Evolutionary conservation across 106 monocot genomes (phyloP).

Genomic region (Posidonia australis): DNA sequence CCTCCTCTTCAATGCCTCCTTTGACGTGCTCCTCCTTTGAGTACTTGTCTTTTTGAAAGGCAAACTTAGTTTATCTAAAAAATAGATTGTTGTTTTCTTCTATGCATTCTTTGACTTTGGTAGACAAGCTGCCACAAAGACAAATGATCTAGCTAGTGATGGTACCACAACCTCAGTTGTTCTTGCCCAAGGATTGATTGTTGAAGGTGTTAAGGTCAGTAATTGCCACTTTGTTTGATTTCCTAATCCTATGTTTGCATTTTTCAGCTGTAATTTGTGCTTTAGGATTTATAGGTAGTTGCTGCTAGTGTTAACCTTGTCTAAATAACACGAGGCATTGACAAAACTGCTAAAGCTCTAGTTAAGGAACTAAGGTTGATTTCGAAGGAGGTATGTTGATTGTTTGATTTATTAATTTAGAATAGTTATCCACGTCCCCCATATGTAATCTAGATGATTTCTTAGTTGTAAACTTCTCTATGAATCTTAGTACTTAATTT

Average conservation of each 20-base stretch:
- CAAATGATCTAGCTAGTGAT: constrained; percentile 95
- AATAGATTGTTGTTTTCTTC: no score
- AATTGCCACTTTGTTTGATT: background rate
- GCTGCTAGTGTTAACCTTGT: constrained; percentile 38
- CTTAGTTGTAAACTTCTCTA: no score
- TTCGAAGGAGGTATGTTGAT: constrained; percentile 41
- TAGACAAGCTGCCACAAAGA: constrained; percentile 95
- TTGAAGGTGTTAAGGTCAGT: constrained; percentile 44
- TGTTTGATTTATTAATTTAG: background rate
- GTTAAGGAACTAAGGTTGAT: constrained; percentile 26
- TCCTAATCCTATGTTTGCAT: background rate
- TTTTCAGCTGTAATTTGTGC: constrained; percentile 8
- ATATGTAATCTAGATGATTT: no score
- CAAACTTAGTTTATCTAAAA: no score
- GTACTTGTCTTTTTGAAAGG: no score
- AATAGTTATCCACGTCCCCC: no score
- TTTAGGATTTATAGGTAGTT: constrained; percentile 19
- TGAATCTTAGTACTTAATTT: no score
- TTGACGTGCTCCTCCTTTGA: no score
- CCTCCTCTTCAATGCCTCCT: no score
- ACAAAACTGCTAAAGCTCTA: constrained; percentile 32
- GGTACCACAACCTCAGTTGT: constrained; percentile 96
- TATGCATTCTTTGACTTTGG: no score
- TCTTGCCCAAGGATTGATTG: constrained; percentile 90
- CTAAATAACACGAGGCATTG: constrained; percentile 41